Conservation (phyloP, 2,329 filamentous ascomycete species). For the Cephalotrichum gorgonifer region DNA sequence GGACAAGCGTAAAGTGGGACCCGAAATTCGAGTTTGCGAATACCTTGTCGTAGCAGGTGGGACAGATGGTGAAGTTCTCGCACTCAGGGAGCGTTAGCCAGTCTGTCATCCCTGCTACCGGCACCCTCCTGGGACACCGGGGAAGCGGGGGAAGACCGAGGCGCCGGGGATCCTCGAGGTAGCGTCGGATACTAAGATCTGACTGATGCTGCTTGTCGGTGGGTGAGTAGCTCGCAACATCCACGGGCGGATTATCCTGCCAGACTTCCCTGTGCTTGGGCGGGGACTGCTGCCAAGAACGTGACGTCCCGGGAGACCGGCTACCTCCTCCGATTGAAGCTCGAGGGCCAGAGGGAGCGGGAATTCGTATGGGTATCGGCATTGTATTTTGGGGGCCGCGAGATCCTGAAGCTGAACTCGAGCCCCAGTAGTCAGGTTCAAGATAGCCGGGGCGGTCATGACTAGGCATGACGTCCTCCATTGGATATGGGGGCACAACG, state of each 20-base stretch:
- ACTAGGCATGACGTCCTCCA: slow-evolving; percentile 17
- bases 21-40: slow-evolving; percentile 61
- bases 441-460: slow-evolving; percentile 8
- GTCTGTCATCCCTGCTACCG: slow-evolving; percentile 55
- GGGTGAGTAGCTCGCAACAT: neutral
- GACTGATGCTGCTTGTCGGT: neutral
- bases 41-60: slow-evolving; percentile 62
- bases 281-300: neutral
- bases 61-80: slow-evolving; percentile 70
- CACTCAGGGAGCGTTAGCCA: slow-evolving; percentile 71
- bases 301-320: neutral
- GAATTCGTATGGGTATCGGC: slow-evolving; percentile 10
- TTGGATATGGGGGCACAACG: slow-evolving; percentile 15
- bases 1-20: slow-evolving; percentile 47
- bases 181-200: slow-evolving; percentile 26
- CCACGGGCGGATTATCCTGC: neutral
- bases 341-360: slow-evolving; percentile 9
- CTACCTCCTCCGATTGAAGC: slow-evolving; percentile 12
- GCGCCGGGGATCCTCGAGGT: slow-evolving; percentile 39
- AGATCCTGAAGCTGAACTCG: slow-evolving; percentile 11
- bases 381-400: slow-evolving; percentile 8
- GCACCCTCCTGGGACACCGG: slow-evolving; percentile 55
- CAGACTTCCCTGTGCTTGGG: neutral
- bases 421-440: slow-evolving; percentile 6
- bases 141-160: slow-evolving; percentile 41